Evolutionary conservation across 805 yeast species (phyloP).

Genomic region (Komagataella pastoris): DNA sequence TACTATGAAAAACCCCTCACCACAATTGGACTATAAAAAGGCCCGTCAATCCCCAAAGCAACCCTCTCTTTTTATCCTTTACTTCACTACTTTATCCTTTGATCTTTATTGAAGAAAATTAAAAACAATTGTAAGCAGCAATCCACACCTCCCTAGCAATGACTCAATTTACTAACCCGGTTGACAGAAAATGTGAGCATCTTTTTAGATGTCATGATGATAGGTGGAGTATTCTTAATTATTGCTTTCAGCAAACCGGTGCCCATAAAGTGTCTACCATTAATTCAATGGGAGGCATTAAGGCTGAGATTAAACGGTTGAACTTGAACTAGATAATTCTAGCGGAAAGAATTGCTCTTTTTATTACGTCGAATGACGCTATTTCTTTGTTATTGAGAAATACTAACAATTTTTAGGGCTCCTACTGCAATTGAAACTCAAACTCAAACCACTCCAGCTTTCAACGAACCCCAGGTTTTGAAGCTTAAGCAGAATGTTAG

Average conservation of each 20-base stretch:
- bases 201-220: background rate
- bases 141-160: background rate
- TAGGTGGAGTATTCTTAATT: background rate
- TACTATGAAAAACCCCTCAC: background rate
- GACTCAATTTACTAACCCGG: background rate
- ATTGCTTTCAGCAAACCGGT: background rate
- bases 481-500: conserved; percentile 11
- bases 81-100: background rate
- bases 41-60: background rate
- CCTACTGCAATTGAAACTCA: conserved; percentile 1
- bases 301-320: conserved; percentile 28
- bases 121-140: background rate
- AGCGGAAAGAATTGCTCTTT: conserved; percentile 19
- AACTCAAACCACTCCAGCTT: conserved; percentile 6
- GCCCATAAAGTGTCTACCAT: background rate
- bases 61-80: background rate
- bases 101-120: background rate
- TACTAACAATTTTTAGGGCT: conserved; percentile 1
- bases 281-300: background rate
- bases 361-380: background rate
- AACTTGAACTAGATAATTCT: conserved; percentile 30
- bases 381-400: background rate
- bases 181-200: background rate
- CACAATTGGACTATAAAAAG: background rate
- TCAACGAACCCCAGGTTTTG: conserved; percentile 1